These are phyloP conservation scores for Kazachstania sp. DNA, from an alignment of 1,139 yeast genomes.

Conservation along the genomic window DNA sequence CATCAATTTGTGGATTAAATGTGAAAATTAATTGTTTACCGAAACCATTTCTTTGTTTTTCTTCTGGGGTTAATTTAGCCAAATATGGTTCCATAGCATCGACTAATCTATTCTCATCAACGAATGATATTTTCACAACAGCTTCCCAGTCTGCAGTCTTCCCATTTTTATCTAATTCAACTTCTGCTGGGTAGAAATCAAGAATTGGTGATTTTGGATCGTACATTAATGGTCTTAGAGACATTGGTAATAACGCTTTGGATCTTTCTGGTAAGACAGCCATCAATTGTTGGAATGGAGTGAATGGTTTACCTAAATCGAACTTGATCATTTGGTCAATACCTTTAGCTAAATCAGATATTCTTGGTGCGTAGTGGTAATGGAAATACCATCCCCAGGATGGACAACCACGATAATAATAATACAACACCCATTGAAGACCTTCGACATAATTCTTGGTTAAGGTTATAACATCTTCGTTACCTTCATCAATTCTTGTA, in stretches of 20 bases:
- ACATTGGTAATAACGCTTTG: slow-evolving; percentile 64
- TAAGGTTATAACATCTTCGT: slow-evolving; percentile 48
- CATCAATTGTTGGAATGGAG: slow-evolving; percentile 95
- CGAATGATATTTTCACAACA: slow-evolving; percentile 89
- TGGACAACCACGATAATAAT: slow-evolving; percentile 81
- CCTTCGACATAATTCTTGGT: slow-evolving; percentile 89
- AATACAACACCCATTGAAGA: slow-evolving; percentile 88
- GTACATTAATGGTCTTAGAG: slow-evolving; percentile 78
- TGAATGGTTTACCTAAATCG: slow-evolving; percentile 68
- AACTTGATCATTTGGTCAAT: slow-evolving; percentile 54
- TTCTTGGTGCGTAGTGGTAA: slow-evolving; percentile 88
- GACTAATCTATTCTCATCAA: slow-evolving; percentile 69
- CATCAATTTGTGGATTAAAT: slow-evolving; percentile 69
- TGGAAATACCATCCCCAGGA: slow-evolving; percentile 93
- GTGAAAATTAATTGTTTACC: slow-evolving; percentile 62
- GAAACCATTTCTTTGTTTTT: slow-evolving; percentile 60
- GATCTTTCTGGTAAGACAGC: slow-evolving; percentile 96
- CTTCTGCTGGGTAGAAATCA: slow-evolving; percentile 86
- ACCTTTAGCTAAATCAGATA: slow-evolving; percentile 74
- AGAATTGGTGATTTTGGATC: slow-evolving; percentile 80
- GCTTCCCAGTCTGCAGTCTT: slow-evolving; percentile 98
- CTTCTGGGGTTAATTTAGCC: slow-evolving; percentile 54
- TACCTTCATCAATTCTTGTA: slow-evolving; percentile 25
- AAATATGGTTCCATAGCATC: slow-evolving; percentile 65
- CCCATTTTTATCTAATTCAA: slow-evolving; percentile 85